Evolutionary conservation across 441 rosid genomes (phyloP).

Genomic region (Breynia disticha): DNA sequence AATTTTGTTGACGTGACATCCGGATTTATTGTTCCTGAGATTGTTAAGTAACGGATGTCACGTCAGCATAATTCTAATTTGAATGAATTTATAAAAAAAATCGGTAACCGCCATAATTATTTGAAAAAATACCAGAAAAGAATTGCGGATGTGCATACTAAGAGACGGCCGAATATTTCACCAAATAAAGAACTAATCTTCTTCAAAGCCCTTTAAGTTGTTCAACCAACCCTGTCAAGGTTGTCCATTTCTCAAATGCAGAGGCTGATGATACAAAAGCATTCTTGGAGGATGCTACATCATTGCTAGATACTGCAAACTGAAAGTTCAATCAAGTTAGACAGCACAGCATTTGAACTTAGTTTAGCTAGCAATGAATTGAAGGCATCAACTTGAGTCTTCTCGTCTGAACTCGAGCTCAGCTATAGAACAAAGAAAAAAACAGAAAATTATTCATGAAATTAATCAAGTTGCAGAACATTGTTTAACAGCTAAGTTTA

Average conservation of each 20-base stretch:
- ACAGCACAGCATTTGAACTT: slow-evolving; percentile 60
- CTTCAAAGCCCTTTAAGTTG: slow-evolving; percentile 69
- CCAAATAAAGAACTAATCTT: too few species aligned
- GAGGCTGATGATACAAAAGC: slow-evolving; percentile 74
- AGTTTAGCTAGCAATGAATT: slow-evolving; percentile 66
- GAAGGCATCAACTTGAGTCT: slow-evolving; percentile 54
- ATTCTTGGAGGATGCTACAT: slow-evolving; percentile 60
- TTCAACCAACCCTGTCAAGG: slow-evolving; percentile 54
- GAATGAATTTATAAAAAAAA: too few species aligned
- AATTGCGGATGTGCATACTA: too few species aligned
- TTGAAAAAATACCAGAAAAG: too few species aligned
- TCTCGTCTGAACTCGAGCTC: slow-evolving; percentile 66
- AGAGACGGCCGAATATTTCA: too few species aligned
- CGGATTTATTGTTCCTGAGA: too few species aligned
- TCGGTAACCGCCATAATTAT: too few species aligned
- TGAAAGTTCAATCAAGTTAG: background rate
- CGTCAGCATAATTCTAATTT: too few species aligned
- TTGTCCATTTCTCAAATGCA: slow-evolving; percentile 76
- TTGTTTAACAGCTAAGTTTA: too few species aligned
- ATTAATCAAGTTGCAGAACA: too few species aligned
- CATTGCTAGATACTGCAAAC: slow-evolving; percentile 53
- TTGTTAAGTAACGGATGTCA: too few species aligned
- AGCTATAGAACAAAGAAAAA: slow-evolving; percentile 25
- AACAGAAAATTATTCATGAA: background rate
- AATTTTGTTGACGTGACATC: too few species aligned